Evolutionary conservation across 805 yeast genomes (phyloP).

Genomic region (Starmerella stellata): DNA sequence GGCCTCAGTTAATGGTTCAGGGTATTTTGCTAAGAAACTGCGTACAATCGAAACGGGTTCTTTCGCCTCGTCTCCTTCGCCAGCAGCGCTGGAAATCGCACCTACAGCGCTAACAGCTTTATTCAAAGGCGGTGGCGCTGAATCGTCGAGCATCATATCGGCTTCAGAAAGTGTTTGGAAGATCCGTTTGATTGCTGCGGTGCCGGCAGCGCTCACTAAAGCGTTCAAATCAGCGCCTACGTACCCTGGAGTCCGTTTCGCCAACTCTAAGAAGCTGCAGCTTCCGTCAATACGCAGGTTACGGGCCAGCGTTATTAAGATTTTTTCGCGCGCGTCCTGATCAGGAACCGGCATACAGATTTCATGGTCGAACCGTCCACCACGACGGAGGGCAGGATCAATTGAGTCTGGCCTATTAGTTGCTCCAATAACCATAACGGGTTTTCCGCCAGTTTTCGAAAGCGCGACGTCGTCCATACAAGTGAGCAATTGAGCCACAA

Average conservation of each 20-base stretch:
- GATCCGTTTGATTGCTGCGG: constrained; percentile 80
- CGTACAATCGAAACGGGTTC: constrained; percentile 7
- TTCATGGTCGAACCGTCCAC: constrained; percentile 92
- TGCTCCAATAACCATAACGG: constrained; percentile 88
- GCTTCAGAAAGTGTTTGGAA: constrained; percentile 32
- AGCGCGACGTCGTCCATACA: constrained; percentile 83
- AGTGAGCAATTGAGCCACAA: constrained; percentile 86
- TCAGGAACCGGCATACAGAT: constrained; percentile 89
- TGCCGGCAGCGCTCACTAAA: constrained; percentile 85
- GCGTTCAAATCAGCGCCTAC: constrained; percentile 97
- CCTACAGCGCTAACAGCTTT: no score
- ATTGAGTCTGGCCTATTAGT: constrained; percentile 91
- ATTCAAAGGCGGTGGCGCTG: no score
- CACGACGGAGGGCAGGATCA: constrained; percentile 87
- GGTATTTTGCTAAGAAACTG: constrained; percentile 49
- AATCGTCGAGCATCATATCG: constrained; percentile 2
- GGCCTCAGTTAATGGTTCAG: constrained; percentile 55
- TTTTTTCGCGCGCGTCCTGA: constrained; percentile 60
- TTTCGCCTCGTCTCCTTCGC: constrained; percentile 2
- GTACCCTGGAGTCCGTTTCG: constrained; percentile 89
- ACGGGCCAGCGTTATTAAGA: constrained; percentile 54
- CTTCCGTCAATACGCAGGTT: constrained; percentile 46
- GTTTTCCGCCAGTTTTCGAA: constrained; percentile 79
- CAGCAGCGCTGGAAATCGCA: no score
- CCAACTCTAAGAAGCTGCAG: constrained; percentile 53